Evolutionary conservation across 139 green algal genomes (phyloP).

Genomic region (Asterochloris sp.): DNA sequence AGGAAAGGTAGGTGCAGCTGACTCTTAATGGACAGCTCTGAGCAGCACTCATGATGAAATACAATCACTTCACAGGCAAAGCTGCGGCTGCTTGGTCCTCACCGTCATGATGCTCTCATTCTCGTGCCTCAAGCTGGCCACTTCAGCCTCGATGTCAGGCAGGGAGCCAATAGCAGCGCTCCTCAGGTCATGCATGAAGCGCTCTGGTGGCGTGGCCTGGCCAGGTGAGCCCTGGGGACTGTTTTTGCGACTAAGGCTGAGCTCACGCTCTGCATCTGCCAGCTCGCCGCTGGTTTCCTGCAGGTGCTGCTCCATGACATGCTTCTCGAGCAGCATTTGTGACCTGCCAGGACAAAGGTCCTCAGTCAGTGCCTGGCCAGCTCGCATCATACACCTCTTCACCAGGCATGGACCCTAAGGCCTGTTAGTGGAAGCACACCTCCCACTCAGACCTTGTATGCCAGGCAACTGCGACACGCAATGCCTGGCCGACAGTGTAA

Average conservation of each 20-base stretch:
- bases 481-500: too few species aligned
- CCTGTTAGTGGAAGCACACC: too few species aligned
- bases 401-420: too few species aligned
- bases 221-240: not conserved
- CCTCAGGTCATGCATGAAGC: not conserved
- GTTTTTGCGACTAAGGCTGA: not conserved
- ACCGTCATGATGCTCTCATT: constrained; percentile 28
- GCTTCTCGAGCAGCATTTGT: constrained; percentile 25
- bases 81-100: not conserved
- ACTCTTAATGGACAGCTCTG: not conserved
- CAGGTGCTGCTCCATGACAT: constrained; percentile 23
- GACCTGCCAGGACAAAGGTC: constrained; percentile 1
- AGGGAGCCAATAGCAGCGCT: not conserved
- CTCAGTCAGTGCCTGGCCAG: too few species aligned
- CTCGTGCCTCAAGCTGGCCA: not conserved
- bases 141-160: not conserved
- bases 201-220: not conserved
- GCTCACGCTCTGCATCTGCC: constrained; percentile 18
- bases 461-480: too few species aligned
- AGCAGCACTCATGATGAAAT: not conserved
- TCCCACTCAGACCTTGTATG: too few species aligned
- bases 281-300: constrained; percentile 24
- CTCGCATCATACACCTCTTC: too few species aligned
- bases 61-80: not conserved
- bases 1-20: not conserved